Percentiles rank a stretch among this genome's conserved stretches.
Conservation (phyloP, 176 grass and related monocot species). For the bread wheat (Triticum aestivum) region IWGSC_CS_RefSeq_v2.1 NC_057798.1:123927519-123928018, state of each 20-base stretch:
- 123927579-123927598: background rate
- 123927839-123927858: slow-evolving; percentile 77
- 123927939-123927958: background rate
- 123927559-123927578: background rate
- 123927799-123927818: slow-evolving; percentile 57
- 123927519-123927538: background rate
- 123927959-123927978: slow-evolving; percentile 57
- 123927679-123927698: background rate
- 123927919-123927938: background rate
- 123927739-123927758: slow-evolving; percentile 38
- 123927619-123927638: background rate
- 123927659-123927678: too few species aligned
- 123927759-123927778: slow-evolving; percentile 49
- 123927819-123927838: slow-evolving; percentile 64
- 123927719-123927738: slow-evolving; percentile 8
- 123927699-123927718: background rate
- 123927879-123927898: background rate
- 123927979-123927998: slow-evolving; percentile 59
- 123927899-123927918: background rate
- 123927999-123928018: slow-evolving; percentile 93
- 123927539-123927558: background rate
- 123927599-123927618: background rate
- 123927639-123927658: too few species aligned
- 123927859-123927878: background rate
- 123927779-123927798: slow-evolving; percentile 60